Conservation (phyloP, 257 asterid species). For the Lithospermum erythrorhizon region DNA sequence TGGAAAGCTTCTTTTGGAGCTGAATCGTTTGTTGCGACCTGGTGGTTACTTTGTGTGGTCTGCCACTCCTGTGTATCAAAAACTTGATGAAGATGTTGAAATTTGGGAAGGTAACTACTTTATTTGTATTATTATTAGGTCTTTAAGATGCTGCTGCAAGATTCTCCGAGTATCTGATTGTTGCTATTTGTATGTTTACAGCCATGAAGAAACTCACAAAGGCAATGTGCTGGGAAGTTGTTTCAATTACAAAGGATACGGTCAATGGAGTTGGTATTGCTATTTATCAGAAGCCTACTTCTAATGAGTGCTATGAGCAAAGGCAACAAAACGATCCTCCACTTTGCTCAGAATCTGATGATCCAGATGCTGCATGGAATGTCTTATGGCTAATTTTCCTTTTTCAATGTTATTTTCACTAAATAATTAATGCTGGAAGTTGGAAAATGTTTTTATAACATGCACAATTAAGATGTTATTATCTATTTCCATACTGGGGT, state of each 20-base stretch:
- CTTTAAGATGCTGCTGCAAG: no score
- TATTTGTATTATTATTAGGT: not conserved
- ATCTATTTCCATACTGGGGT: no score
- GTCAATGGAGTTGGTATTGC: conserved; percentile 74
- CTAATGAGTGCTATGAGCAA: conserved; percentile 84
- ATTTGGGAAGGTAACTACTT: conserved; percentile 72
- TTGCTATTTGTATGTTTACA: conserved; percentile 18
- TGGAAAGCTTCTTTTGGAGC: no score
- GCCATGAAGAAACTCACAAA: conserved; percentile 83
- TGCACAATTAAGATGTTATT: no score
- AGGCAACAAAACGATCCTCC: conserved; percentile 74
- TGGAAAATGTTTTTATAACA: no score
- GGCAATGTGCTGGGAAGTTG: no score
- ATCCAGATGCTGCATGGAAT: conserved; percentile 69
- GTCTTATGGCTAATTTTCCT: not conserved
- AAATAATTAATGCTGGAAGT: no score
- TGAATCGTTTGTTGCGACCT: no score
- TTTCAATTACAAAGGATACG: conserved; percentile 60
- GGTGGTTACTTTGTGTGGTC: no score
- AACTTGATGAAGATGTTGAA: conserved; percentile 72
- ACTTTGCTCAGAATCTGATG: conserved; percentile 31
- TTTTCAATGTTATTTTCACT: no score
- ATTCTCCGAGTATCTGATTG: no score
- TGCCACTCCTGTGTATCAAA: conserved; percentile 90
- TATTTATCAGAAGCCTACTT: conserved; percentile 59